Evolutionary conservation across 257 asterid genomes (phyloP).

Genomic region (Lycium ferocissimum): DNA sequence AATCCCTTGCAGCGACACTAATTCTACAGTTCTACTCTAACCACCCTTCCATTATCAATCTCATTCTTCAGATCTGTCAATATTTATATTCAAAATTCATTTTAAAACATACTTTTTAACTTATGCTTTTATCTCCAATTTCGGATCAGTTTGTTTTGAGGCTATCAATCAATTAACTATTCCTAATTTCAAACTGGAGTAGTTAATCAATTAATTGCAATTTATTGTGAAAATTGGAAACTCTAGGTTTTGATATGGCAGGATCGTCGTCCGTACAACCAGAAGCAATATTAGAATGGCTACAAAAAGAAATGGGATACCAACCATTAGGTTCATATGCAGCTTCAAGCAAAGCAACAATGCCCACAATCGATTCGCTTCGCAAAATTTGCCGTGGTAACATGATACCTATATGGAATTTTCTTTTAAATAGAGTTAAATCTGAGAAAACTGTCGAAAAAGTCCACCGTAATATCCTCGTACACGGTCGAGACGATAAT

Average conservation of each 20-base stretch:
- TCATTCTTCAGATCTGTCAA: too few species aligned
- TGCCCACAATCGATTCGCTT: slow-evolving; percentile 77
- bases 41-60: too few species aligned
- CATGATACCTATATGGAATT: slow-evolving; percentile 94
- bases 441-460: slow-evolving; percentile 96
- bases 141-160: too few species aligned
- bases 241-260: slow-evolving; percentile 26
- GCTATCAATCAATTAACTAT: background rate
- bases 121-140: too few species aligned
- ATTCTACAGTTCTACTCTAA: too few species aligned
- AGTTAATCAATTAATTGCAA: too few species aligned
- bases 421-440: slow-evolving; percentile 77
- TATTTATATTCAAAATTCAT: too few species aligned
- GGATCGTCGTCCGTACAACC: slow-evolving; percentile 61
- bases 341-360: slow-evolving; percentile 64
- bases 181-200: background rate
- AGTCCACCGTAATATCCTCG: slow-evolving; percentile 83
- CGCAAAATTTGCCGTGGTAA: slow-evolving; percentile 94
- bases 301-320: slow-evolving; percentile 92
- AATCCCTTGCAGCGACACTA: too few species aligned
- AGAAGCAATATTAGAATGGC: slow-evolving; percentile 90
- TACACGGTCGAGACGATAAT: slow-evolving; percentile 72
- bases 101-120: too few species aligned
- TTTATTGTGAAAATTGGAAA: slow-evolving; percentile 5
- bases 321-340: slow-evolving; percentile 84